These are phyloP conservation scores for Xylariaceae sp. DNA, from an alignment of 2,329 filamentous ascomycete species.

Conservation along the genomic window DNA sequence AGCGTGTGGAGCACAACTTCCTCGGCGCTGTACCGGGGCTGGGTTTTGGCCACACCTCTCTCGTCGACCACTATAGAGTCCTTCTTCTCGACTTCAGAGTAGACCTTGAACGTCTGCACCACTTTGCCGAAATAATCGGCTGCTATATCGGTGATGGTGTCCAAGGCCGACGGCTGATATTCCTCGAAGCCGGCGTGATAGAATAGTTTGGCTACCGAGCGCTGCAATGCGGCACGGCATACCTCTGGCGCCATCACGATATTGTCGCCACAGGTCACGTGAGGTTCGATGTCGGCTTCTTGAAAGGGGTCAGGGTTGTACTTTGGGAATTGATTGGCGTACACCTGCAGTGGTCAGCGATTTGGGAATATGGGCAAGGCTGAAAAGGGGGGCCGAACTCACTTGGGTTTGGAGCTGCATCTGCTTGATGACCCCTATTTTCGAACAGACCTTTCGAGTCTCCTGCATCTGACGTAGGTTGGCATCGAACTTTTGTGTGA, in stretches of 20 bases:
- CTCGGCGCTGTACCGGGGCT: conserved; percentile 71
- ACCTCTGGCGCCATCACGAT: conserved; percentile 80
- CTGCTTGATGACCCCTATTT: conserved; percentile 97
- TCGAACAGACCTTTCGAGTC: conserved; percentile 89
- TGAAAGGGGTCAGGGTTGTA: conserved; percentile 86
- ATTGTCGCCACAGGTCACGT: conserved; percentile 83
- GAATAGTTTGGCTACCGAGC: conserved; percentile 89
- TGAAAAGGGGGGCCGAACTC: conserved; percentile 26
- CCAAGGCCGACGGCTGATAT: conserved; percentile 88
- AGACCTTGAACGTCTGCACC: conserved; percentile 71
- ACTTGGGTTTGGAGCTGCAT: conserved; percentile 98
- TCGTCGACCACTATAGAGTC: conserved; percentile 41
- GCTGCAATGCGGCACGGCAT: conserved; percentile 77
- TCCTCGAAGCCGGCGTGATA: conserved; percentile 97
- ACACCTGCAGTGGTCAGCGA: conserved; percentile 56
- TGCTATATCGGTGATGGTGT: conserved; percentile 83
- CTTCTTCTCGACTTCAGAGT: conserved; percentile 76
- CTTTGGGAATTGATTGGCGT: conserved; percentile 97
- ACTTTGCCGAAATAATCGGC: conserved; percentile 86
- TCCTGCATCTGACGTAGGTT: conserved; percentile 97
- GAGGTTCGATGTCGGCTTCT: conserved; percentile 80
- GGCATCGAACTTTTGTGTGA: conserved; percentile 76
- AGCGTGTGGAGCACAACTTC: conserved; percentile 84
- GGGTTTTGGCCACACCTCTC: conserved; percentile 40
- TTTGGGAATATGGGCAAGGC: neutral